Evolutionary conservation across 345 rosid genomes (phyloP).

Genomic region (Hypericum androsaemum): DNA sequence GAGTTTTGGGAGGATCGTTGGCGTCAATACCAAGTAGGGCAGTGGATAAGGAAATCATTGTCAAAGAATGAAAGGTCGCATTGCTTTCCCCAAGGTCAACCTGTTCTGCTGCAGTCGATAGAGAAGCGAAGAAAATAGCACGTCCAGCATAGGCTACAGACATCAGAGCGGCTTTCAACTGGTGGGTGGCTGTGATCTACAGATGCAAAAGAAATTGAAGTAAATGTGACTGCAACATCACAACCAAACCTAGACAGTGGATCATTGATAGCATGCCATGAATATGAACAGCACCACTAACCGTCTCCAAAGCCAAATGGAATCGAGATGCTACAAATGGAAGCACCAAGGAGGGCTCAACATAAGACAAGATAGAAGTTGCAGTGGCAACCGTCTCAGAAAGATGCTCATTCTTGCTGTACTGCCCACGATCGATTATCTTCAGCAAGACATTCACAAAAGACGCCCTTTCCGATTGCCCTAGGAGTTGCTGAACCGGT

Average conservation of each 20-base stretch:
- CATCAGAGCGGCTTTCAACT: conserved; percentile 90
- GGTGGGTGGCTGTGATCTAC: conserved; percentile 99
- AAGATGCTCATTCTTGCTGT: conserved; percentile 95
- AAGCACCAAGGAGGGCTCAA: conserved; percentile 94
- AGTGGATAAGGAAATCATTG: conserved; percentile 77
- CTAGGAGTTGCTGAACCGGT: conserved; percentile 37
- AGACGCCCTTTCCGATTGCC: conserved; percentile 57
- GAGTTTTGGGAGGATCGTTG: conserved; percentile 95
- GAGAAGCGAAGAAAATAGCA: conserved; percentile 63
- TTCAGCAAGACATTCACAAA: conserved; percentile 69
- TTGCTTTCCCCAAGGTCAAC: conserved; percentile 43
- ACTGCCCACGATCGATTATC: conserved; percentile 95
- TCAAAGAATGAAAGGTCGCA: conserved; percentile 44
- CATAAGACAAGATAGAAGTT: conserved; percentile 82
- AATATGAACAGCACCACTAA: conserved; percentile 29
- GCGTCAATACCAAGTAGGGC: conserved; percentile 99
- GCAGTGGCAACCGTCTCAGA: conserved; percentile 97
- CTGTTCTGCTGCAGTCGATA: conserved; percentile 41
- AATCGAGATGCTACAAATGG: conserved; percentile 90
- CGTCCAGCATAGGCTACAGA: conserved; percentile 98
- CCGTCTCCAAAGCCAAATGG: conserved; percentile 98
- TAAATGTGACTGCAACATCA: conserved; percentile 15
- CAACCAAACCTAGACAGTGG: neutral
- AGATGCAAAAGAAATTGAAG: conserved; percentile 43
- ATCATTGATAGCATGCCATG: conserved; percentile 1